Evolutionary conservation across 1,284 basidiomycete species (phyloP), one percentile per base, ranked within the genome.

Genomic region (Coniferiporia sulphurascens): DNA sequence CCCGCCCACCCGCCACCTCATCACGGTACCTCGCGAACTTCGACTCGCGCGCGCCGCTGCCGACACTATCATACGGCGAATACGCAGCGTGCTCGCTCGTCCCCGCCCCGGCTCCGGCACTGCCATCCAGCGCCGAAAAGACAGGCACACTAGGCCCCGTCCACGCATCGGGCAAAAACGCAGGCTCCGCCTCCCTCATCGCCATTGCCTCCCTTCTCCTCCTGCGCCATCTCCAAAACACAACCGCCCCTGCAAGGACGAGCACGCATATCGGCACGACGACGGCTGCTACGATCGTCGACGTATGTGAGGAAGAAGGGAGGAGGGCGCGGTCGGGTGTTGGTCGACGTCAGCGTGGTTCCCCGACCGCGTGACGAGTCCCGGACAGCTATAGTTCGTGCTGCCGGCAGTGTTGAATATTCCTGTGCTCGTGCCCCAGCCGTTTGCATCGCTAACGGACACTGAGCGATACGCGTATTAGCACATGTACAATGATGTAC

Each of bases 111-210:
- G n/a, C n/a, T n/a, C n/a, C n/a, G n/a, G n/a, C n/a, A n/a, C n/a
- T n/a, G n/a, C n/a, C n/a, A 10, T 22, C 52, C 32, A 49, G 7
- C 21, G 38, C 35, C 17, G 56, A 53, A n/a, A n/a, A n/a, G n/a
- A n/a, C n/a, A n/a, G n/a, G n/a, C n/a, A n/a, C n/a, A n/a, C n/a
- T n/a, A 19, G 60, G 56, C 10, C 56, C 60, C 4, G 48, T 48
- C 61, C 61, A 62, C 34, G 58, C 57, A 38, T 62, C 61, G 13
- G 61, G 61, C 6, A 62, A 44, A 35, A 62, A 48, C 34, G 61
- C 61, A 4, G 61, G 53, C 17, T 56, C 61, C 6, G 57, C 35
- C 44, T 52, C 48, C 12, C 48, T 38, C 44, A 15, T 5, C 19
- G 41, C 35, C 7, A 7, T 6, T 13, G 13, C 19, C 7, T 32